A percentile compares a stretch with the other conserved stretches of the same genome.
Evolutionary conservation across 108 stramenopile species (phyloP).

Genomic region (Pseudonitzschia multiseries): DNA sequence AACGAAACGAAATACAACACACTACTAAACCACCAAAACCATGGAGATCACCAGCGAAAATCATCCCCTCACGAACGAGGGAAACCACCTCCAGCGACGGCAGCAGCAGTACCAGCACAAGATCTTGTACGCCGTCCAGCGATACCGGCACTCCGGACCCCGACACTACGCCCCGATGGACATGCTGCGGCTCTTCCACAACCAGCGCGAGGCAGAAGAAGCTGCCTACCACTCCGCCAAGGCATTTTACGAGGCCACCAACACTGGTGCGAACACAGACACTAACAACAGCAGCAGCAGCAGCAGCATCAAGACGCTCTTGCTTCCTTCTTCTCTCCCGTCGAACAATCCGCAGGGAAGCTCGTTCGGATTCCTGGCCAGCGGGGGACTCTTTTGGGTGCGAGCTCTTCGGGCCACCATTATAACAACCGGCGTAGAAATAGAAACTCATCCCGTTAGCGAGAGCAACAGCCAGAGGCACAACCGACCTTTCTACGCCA

Average conservation of each 20-base stretch:
- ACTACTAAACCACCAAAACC: too few species aligned
- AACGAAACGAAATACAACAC: too few species aligned
- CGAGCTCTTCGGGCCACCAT: slow-evolving; percentile 27
- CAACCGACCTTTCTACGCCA: slow-evolving; percentile 22
- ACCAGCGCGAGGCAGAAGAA: slow-evolving; percentile 42
- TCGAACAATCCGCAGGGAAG: slow-evolving; percentile 11
- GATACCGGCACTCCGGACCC: slow-evolving; percentile 40
- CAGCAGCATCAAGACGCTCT: slow-evolving; percentile 25
- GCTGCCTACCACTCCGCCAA: slow-evolving; percentile 47
- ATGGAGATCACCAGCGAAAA: too few species aligned
- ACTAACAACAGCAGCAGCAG: not conserved
- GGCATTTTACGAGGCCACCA: slow-evolving; percentile 20
- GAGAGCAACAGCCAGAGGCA: not conserved
- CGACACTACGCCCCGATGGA: slow-evolving; percentile 33
- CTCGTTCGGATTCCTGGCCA: slow-evolving; percentile 37
- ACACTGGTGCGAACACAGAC: not conserved
- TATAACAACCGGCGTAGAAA: not conserved
- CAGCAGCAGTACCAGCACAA: not conserved
- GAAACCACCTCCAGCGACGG: too few species aligned
- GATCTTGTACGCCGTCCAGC: slow-evolving; percentile 38
- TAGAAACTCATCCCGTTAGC: not conserved
- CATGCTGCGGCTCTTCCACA: slow-evolving; percentile 31
- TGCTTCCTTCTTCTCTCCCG: slow-evolving; percentile 34
- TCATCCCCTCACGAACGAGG: too few species aligned
- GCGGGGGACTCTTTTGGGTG: slow-evolving; percentile 39